These are phyloP conservation scores for Candida boleticola DNA, from an alignment of 805 yeast genomes.

Conservation along the genomic window DNA sequence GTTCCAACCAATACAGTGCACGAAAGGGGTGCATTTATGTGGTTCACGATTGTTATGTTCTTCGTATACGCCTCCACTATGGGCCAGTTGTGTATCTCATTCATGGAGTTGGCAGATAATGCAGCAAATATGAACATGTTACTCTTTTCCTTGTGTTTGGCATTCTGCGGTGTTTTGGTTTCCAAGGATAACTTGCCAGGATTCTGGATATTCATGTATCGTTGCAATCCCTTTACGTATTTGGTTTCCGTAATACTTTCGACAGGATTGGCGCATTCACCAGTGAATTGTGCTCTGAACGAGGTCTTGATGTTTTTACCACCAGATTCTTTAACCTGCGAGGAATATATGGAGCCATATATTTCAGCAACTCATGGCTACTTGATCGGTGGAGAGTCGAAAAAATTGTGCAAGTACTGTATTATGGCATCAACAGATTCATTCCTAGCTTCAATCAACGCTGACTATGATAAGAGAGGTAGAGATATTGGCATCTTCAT, in stretches of 20 bases:
- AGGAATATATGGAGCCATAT: constrained; percentile 22
- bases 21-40: constrained; percentile 58
- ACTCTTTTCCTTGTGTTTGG: constrained; percentile 59
- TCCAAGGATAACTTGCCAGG: constrained; percentile 54
- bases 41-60: constrained; percentile 42
- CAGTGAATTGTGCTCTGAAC: constrained; percentile 20
- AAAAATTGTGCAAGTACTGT: constrained; percentile 25
- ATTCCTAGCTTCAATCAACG: constrained; percentile 22
- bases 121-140: constrained; percentile 62
- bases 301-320: constrained; percentile 26
- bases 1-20: constrained; percentile 21
- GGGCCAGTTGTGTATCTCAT: constrained; percentile 60
- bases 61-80: constrained; percentile 55
- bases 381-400: constrained; percentile 13
- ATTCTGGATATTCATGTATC: constrained; percentile 51
- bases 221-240: constrained; percentile 34
- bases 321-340: constrained; percentile 26
- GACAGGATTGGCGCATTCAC: constrained; percentile 27
- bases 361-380: constrained; percentile 23
- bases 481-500: constrained; percentile 29
- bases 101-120: constrained; percentile 55
- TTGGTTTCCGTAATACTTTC: constrained; percentile 28
- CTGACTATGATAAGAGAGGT: constrained; percentile 20
- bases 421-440: constrained; percentile 23
- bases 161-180: constrained; percentile 77